Evolutionary conservation across 1,139 yeast species (phyloP), one percentile per base, ranked within the genome.

Genomic region (Meyerozyma smithsonii): DNA sequence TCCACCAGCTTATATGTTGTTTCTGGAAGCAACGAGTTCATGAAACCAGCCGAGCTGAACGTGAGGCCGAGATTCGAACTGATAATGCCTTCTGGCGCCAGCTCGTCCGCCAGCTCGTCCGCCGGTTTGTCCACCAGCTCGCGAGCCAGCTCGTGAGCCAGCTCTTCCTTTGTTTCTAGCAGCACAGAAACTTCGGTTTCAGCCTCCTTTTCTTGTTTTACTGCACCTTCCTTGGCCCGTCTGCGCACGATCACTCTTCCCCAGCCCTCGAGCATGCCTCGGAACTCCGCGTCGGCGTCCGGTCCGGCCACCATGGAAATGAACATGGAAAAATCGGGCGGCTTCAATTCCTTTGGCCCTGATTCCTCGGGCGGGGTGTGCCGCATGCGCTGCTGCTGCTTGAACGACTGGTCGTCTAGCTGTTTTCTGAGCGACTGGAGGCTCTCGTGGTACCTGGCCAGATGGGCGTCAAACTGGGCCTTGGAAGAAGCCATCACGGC

Each of bases 391-490:
- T 42, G 46, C 15, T 51, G 52, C 42, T 61, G 66, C 35, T 49
- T 49, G 20, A 44, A 41, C 17, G 47, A 51, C 43, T 67, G 72
- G 28, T 59, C 59, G 43, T 66, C 69, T 35, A 68, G 47, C 10
- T 44, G 51, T n/a, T 49, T 49, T 16, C 74, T 49, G 7, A 64
- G 52, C 1, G 47, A 50, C 17, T 53, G 54, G 14, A 65, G 58
- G 25, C 57, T 59, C 5, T 47, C 46, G 20, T 63, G 63, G 39
- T 56, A 64, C 28, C 44, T 42, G n/a, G 52, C 52, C n/a, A 60
- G 58, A 18, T 58, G 56, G 19, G 49, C 42, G 16, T 54, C 59
- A 41, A 64, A 64, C 8, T 51, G 58, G 11, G 46, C 49, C 40
- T 48, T 55, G 7, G 54, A 46, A 32, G 50, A 62, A 43, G 42